Evolutionary conservation across 768 basidiomycete genomes (phyloP).

Genomic region (Collybiopsis luxurians): DNA sequence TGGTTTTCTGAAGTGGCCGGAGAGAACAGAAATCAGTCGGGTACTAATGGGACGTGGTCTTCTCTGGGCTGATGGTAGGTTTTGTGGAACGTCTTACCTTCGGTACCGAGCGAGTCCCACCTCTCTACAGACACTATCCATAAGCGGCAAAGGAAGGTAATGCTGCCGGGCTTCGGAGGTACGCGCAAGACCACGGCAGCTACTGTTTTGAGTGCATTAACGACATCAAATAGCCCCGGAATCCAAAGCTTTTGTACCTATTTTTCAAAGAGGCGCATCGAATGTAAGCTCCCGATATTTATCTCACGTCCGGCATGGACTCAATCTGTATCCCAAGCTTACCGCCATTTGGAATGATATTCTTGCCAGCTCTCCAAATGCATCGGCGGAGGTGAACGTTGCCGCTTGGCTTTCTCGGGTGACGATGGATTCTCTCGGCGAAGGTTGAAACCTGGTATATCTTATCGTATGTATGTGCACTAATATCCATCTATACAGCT

Average conservation of each 20-base stretch:
- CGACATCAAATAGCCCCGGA: slow-evolving; percentile 34
- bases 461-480: background rate
- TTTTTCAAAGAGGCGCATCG: slow-evolving; percentile 43
- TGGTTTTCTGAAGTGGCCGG: slow-evolving; percentile 49
- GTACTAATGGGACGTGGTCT: slow-evolving; percentile 51
- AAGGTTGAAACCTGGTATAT: slow-evolving; percentile 29
- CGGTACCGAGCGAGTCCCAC: background rate
- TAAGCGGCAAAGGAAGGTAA: slow-evolving; percentile 50
- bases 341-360: slow-evolving; percentile 50
- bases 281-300: slow-evolving; percentile 29
- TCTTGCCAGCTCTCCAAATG: slow-evolving; percentile 38
- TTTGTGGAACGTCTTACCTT: background rate
- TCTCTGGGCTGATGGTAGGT: slow-evolving; percentile 51
- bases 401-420: slow-evolving; percentile 48
- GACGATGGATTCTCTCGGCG: slow-evolving; percentile 49
- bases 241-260: slow-evolving; percentile 45
- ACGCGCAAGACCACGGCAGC: slow-evolving; percentile 8
- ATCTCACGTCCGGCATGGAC: slow-evolving; percentile 3
- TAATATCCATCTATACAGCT: slow-evolving; percentile 23
- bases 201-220: no score
- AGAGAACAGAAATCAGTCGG: slow-evolving; percentile 46
- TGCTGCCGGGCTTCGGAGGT: slow-evolving; percentile 57
- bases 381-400: slow-evolving; percentile 43
- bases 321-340: slow-evolving; percentile 29
- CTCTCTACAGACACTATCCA: slow-evolving; percentile 37